Conservation (phyloP, 2,329 filamentous ascomycete species). For the Penicillium brevicompactum region DNA sequence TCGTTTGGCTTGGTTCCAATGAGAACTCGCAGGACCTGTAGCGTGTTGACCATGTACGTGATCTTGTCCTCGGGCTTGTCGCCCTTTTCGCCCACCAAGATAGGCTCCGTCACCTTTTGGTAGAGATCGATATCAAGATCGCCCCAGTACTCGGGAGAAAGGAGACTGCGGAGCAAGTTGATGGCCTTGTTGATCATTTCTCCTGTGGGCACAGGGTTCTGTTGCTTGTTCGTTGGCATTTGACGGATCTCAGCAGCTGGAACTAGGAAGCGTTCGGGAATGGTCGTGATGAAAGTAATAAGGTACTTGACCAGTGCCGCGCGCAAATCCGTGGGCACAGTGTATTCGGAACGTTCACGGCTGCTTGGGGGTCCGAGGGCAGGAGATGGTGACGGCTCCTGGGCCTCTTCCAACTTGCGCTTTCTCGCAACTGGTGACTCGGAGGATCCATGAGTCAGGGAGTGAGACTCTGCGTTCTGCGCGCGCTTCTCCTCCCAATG, state of each 20-base stretch:
- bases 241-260: slow-evolving; percentile 70
- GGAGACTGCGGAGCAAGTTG: slow-evolving; percentile 75
- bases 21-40: slow-evolving; percentile 89
- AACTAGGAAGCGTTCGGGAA: slow-evolving; percentile 81
- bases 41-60: slow-evolving; percentile 86
- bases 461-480: slow-evolving; percentile 54
- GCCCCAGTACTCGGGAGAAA: slow-evolving; percentile 87
- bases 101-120: slow-evolving; percentile 82
- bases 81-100: slow-evolving; percentile 80
- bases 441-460: slow-evolving; percentile 47
- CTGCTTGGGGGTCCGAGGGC: slow-evolving; percentile 46
- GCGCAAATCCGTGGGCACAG: slow-evolving; percentile 67
- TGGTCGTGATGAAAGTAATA: slow-evolving; percentile 88
- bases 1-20: slow-evolving; percentile 85
- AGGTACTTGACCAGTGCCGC: slow-evolving; percentile 90
- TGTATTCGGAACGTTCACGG: slow-evolving; percentile 64
- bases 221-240: slow-evolving; percentile 48
- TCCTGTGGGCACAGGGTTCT: slow-evolving; percentile 58
- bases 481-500: slow-evolving; percentile 87
- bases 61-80: slow-evolving; percentile 80
- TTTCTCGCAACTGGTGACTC: slow-evolving; percentile 76
- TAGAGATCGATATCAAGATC: slow-evolving; percentile 91
- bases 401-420: slow-evolving; percentile 71
- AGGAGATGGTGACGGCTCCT: slow-evolving; percentile 53
- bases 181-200: slow-evolving; percentile 88